Evolutionary conservation across 2,329 filamentous ascomycete species (phyloP), one percentile per base, ranked within the genome.

Genomic region (Hypomyces rosellus): DNA sequence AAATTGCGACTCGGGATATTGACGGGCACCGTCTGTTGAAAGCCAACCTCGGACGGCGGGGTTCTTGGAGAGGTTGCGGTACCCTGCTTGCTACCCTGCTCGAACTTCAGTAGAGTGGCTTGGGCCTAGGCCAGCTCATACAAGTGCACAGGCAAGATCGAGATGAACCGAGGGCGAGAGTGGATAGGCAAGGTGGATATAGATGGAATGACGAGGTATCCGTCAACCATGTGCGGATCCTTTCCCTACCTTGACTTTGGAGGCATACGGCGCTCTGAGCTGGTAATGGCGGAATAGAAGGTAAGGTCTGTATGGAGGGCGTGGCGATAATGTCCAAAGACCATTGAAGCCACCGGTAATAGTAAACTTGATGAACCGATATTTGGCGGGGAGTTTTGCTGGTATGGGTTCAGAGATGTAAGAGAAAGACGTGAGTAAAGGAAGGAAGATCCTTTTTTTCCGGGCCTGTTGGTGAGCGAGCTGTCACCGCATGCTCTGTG

Each of bases 141-240:
- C 34, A 30, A 34, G 15, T 45, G 18, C 44, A 4, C 40, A 44
- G 14, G 30, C 50, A 36, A 48, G 50, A 51, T 51, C 50, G 50
- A 51, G 50, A 51, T 51, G 45, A 33, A 14, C 42, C 43, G 48
- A 30, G 13, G 36, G 14, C 16, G 39, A 42, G 15, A 20, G 48
- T 40, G 49, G 39, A 45, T 46, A 40, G 40, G 49, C 46, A 44
- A 44, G 40, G 45, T 51, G 45, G 45, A 34, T 41, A 45, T 49
- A 12, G 18, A 36, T 41, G 45, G 40, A 51, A 39, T 44, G 39
- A 38, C 39, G 34, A 44, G 43, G 47, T 30, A 18, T 18, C 39
- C 47, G 50, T 48, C 46, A 44, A 51, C 36, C 45, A n/a, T 51
- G 30, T 45, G 37, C 40, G 48, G 22, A 41, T 33, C 34, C 43